Evolutionary conservation across 148 eudicot species (phyloP).

Genomic region (Silene uniflora): DNA sequence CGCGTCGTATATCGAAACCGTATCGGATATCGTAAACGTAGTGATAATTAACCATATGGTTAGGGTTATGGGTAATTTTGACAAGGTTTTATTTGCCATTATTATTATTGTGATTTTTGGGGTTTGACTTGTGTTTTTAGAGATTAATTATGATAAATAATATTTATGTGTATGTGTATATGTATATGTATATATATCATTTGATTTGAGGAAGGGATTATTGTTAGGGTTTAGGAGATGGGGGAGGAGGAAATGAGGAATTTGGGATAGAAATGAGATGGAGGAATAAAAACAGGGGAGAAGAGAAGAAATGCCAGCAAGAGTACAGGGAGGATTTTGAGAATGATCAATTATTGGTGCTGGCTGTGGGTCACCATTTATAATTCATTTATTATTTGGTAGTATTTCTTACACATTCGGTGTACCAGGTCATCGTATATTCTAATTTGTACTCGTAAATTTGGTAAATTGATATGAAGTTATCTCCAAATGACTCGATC

Average conservation of each 20-base stretch:
- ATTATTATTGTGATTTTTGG: neutral
- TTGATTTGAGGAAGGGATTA: neutral
- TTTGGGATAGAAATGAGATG: neutral
- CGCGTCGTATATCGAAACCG: constrained; percentile 51
- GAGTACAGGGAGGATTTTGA: constrained; percentile 28
- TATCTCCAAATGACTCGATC: too few relatives aligned
- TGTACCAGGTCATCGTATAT: neutral
- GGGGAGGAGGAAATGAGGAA: neutral
- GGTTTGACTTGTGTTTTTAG: neutral
- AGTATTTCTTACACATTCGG: too few relatives aligned
- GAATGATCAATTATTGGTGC: constrained; percentile 35
- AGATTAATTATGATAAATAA: neutral
- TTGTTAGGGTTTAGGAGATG: neutral
- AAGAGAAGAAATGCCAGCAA: constrained; percentile 8
- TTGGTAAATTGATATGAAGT: too few relatives aligned
- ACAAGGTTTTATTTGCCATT: neutral
- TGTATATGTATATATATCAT: neutral
- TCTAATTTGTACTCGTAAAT: too few relatives aligned
- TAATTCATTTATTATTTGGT: neutral
- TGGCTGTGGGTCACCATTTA: constrained; percentile 22
- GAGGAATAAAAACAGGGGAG: neutral
- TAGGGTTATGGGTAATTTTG: neutral
- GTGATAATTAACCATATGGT: neutral
- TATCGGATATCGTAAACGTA: neutral
- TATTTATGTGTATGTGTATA: neutral